Percentiles rank a stretch among this genome's conserved stretches.
phyloP scores from a whole-genome alignment of 371 early-diverging fungal genomes.

The Gilbertella persicaria region DNA sequence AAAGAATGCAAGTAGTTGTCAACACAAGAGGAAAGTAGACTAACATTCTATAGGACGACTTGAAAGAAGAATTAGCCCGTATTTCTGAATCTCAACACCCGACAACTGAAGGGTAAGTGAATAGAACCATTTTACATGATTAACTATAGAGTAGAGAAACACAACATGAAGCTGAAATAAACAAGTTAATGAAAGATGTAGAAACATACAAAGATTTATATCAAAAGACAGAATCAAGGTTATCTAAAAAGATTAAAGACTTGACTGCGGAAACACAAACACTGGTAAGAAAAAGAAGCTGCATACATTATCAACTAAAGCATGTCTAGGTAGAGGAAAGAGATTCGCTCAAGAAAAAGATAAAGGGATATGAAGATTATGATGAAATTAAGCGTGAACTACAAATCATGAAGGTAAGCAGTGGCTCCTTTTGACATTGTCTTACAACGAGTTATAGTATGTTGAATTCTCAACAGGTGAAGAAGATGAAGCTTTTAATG shows the following conservation, averaged over 20 bases:
- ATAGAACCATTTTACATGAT: neutral
- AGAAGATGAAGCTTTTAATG: slow-evolving; percentile 49
- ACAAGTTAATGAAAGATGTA: slow-evolving; percentile 55
- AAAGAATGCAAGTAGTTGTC: slow-evolving; percentile 53
- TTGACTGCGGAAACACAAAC: slow-evolving; percentile 47
- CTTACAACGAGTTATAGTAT: slow-evolving; percentile 24
- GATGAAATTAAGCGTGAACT: slow-evolving; percentile 85
- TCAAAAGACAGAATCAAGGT: slow-evolving; percentile 47
- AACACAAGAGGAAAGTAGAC: neutral
- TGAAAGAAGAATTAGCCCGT: slow-evolving; percentile 50
- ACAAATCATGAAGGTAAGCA: slow-evolving; percentile 76
- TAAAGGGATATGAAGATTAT: slow-evolving; percentile 71
- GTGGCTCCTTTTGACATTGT: neutral
- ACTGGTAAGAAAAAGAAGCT: slow-evolving; percentile 21
- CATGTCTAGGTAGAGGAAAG: slow-evolving; percentile 54
- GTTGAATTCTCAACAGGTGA: slow-evolving; percentile 53
- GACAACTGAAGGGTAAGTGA: slow-evolving; percentile 18
- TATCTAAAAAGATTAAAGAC: slow-evolving; percentile 53
- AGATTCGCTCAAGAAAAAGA: slow-evolving; percentile 47
- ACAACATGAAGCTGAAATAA: slow-evolving; percentile 46
- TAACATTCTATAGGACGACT: slow-evolving; percentile 27
- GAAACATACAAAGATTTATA: slow-evolving; percentile 51
- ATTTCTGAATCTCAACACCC: slow-evolving; percentile 26
- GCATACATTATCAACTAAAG: neutral
- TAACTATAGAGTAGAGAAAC: neutral